Evolutionary conservation across 2,329 filamentous ascomycete genomes (phyloP), one percentile per base, ranked within the genome.

Genomic region (Emericellopsis cladophorae): DNA sequence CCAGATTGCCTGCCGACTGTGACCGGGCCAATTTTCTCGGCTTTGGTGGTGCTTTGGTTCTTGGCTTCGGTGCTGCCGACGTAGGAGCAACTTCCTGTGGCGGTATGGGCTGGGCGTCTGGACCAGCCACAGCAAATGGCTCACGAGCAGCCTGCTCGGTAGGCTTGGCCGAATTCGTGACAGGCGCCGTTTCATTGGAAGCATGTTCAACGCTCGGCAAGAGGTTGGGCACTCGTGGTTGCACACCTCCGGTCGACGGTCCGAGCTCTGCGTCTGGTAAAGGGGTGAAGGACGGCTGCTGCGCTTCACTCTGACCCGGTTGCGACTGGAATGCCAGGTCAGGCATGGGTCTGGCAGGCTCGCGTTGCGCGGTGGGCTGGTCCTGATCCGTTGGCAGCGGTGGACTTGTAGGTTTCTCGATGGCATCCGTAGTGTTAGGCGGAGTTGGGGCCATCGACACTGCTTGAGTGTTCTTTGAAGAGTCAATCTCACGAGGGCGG

Each of bases 361-460:
- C 44, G n/a, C 23, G 11, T 34, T 14, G 21, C 26, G 39, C 12
- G 26, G 39, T 36, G 40, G 22, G 39, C 37, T 42, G 43, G 41
- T 34, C 33, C 15, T 42, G 16, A 15, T 29, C 26, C 4, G 7
- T 29, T 7, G 37, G 31, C 3, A 32, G 7, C 5, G 40, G 35
- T 11, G 41, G 41, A 29, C 41, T 43, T 5, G 36, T 31, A 6
- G 51, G 47, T 41, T 53, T 61, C 29, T 64, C 61, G 23, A 49
- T 41, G 14, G 55, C 52, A 44, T 64, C 61, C 6, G 61, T 64
- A 6, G 61, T 64, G 18, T 59, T 58, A 21, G 60, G 60, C 33
- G 61, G 61, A 21, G 60, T 63, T n/a, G 56, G 57, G 38, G 3
- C 32, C 32, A 35, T 35, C 8, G 26, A 7, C 32, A 35, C 4